These are phyloP conservation scores for Telopea speciosissima DNA, from an alignment of 177 flowering plant genomes.

Conservation along the genomic window DNA sequence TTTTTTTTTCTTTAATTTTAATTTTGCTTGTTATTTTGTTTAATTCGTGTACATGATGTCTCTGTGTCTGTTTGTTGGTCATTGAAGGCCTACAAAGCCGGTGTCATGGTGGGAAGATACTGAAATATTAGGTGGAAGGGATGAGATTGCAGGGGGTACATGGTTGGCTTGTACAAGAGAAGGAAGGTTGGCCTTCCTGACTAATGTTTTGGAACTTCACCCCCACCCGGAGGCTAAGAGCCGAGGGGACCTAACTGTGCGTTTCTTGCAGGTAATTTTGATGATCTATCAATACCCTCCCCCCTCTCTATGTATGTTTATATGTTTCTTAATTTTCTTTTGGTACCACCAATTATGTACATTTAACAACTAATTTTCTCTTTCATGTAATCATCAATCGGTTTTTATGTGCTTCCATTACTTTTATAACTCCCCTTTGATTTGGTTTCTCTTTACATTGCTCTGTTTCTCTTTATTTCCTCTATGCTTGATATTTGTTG, in stretches of 20 bases:
- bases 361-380: not conserved
- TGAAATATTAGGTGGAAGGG: slow-evolving; percentile 75
- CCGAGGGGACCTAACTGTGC: slow-evolving; percentile 70
- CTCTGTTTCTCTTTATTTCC: not conserved
- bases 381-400: not conserved
- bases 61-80: not conserved
- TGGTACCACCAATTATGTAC: not conserved
- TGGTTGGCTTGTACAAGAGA: slow-evolving; percentile 67
- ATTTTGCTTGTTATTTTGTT: not conserved
- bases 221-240: slow-evolving; percentile 35
- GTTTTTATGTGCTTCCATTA: not conserved
- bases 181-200: slow-evolving; percentile 69
- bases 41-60: not conserved
- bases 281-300: not conserved
- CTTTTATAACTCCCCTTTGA: not conserved
- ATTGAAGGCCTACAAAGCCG: slow-evolving; percentile 58
- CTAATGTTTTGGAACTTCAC: slow-evolving; percentile 59
- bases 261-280: slow-evolving; percentile 49
- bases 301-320: too few species aligned
- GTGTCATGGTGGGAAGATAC: slow-evolving; percentile 69
- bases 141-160: slow-evolving; percentile 79
- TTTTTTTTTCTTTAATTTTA: not conserved
- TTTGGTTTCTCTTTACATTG: not conserved
- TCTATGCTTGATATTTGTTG: not conserved
- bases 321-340: not conserved